These are phyloP conservation scores for Globisporangium spiculum DNA, from an alignment of 352 stramenopile genomes.

Conservation along the genomic window DNA sequence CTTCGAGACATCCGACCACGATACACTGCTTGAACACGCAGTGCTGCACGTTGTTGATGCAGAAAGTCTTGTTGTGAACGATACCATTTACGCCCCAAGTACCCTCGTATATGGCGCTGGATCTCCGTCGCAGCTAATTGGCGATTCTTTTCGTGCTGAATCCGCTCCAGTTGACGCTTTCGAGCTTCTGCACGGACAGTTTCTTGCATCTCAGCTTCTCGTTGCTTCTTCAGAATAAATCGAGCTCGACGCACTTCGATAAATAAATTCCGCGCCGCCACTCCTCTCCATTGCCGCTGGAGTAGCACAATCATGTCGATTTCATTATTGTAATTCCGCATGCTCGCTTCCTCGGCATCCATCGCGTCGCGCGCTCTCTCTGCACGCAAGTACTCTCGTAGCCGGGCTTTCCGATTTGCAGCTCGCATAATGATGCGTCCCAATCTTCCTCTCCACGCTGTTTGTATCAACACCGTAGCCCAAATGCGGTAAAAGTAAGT, in stretches of 20 bases:
- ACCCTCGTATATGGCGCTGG: slow-evolving; percentile 65
- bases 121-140: slow-evolving; percentile 63
- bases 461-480: slow-evolving; percentile 71
- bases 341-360: slow-evolving; percentile 39
- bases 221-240: slow-evolving; percentile 61
- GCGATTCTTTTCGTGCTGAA: slow-evolving; percentile 37
- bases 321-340: slow-evolving; percentile 43
- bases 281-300: slow-evolving; percentile 69
- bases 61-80: slow-evolving; percentile 53
- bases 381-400: slow-evolving; percentile 66
- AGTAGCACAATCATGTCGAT: slow-evolving; percentile 58
- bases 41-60: slow-evolving; percentile 40
- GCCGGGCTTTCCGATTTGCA: slow-evolving; percentile 45
- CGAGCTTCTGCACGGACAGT: slow-evolving; percentile 49
- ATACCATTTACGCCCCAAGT: slow-evolving; percentile 51
- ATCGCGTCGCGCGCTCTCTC: slow-evolving; percentile 66
- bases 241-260: slow-evolving; percentile 52
- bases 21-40: slow-evolving; percentile 67
- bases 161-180: slow-evolving; percentile 45
- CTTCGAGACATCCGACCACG: slow-evolving; percentile 64
- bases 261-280: slow-evolving; percentile 61
- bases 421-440: slow-evolving; percentile 46
- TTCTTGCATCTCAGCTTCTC: slow-evolving; percentile 68
- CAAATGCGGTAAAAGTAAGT: slow-evolving; percentile 56
- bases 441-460: slow-evolving; percentile 61